Conservation (phyloP, 2,329 filamentous ascomycete species). For the Fusarium nurragi region DNA sequence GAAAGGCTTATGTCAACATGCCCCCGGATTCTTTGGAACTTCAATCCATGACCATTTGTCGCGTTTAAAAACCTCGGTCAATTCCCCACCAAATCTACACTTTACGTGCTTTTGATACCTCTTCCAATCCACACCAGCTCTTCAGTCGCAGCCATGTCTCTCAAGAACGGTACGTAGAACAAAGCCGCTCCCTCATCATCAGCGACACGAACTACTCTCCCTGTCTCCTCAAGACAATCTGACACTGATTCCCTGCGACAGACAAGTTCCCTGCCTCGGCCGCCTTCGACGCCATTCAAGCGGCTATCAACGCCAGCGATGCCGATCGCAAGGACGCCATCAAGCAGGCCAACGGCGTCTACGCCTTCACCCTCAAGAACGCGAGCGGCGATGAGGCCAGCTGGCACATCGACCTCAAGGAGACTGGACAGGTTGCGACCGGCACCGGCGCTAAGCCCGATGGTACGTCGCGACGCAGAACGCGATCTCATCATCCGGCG, state of each 20-base stretch:
- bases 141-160: slow-evolving; percentile 67
- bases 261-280: slow-evolving; percentile 88
- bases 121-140: neutral
- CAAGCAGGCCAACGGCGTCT: slow-evolving; percentile 87
- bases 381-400: slow-evolving; percentile 77
- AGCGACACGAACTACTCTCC: neutral
- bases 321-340: slow-evolving; percentile 86
- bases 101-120: neutral
- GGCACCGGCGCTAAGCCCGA: slow-evolving; percentile 83
- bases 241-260: slow-evolving; percentile 47
- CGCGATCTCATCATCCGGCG: neutral
- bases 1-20: neutral
- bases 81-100: slow-evolving; percentile 17
- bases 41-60: slow-evolving; percentile 18
- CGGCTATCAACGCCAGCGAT: slow-evolving; percentile 72
- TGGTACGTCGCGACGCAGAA: slow-evolving; percentile 62
- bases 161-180: slow-evolving; percentile 72
- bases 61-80: slow-evolving; percentile 37
- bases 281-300: slow-evolving; percentile 89
- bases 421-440: slow-evolving; percentile 82
- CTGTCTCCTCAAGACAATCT: neutral
- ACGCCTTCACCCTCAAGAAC: slow-evolving; percentile 95
- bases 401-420: slow-evolving; percentile 97
- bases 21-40: slow-evolving; percentile 13
- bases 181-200: neutral